These are phyloP conservation scores for Aspergillus saccharolyticus DNA, from an alignment of 495 filamentous ascomycete species.

Conservation along the genomic window DNA sequence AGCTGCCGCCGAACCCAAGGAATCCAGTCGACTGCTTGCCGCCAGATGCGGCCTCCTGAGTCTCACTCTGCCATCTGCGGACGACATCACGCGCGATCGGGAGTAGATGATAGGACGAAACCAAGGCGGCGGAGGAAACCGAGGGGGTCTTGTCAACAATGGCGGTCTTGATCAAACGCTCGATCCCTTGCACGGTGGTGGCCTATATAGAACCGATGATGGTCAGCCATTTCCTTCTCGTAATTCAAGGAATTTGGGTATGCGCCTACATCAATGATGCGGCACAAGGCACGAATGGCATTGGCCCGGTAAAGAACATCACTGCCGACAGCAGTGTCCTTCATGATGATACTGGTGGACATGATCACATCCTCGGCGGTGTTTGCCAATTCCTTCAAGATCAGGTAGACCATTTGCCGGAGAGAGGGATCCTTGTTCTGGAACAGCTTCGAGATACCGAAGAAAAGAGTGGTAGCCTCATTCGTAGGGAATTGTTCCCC, in stretches of 20 bases:
- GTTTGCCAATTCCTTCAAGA: slow-evolving; percentile 92
- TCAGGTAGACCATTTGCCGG: slow-evolving; percentile 97
- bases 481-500: slow-evolving; percentile 95
- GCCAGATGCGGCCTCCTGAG: slow-evolving; percentile 90
- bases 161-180: slow-evolving; percentile 97
- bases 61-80: slow-evolving; percentile 97
- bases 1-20: slow-evolving; percentile 77
- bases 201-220: slow-evolving; percentile 46
- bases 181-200: slow-evolving; percentile 96
- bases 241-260: background rate
- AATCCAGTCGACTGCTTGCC: slow-evolving; percentile 84
- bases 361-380: slow-evolving; percentile 99
- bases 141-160: slow-evolving; percentile 99
- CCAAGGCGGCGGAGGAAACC: slow-evolving; percentile 92
- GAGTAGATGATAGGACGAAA: slow-evolving; percentile 97
- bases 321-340: slow-evolving; percentile 93
- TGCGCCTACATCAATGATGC: slow-evolving; percentile 86
- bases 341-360: slow-evolving; percentile 99
- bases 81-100: slow-evolving; percentile 94
- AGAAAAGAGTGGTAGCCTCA: slow-evolving; percentile 97
- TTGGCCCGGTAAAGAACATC: slow-evolving; percentile 95
- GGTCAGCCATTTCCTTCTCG: slow-evolving; percentile 8
- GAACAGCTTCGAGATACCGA: slow-evolving; percentile 98
- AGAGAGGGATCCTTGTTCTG: slow-evolving; percentile 98
- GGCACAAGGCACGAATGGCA: slow-evolving; percentile 91